Evolutionary conservation across 2,329 filamentous ascomycete genomes (phyloP), one percentile per base, ranked within the genome.

Genomic region (Aspergillus uvarum): DNA sequence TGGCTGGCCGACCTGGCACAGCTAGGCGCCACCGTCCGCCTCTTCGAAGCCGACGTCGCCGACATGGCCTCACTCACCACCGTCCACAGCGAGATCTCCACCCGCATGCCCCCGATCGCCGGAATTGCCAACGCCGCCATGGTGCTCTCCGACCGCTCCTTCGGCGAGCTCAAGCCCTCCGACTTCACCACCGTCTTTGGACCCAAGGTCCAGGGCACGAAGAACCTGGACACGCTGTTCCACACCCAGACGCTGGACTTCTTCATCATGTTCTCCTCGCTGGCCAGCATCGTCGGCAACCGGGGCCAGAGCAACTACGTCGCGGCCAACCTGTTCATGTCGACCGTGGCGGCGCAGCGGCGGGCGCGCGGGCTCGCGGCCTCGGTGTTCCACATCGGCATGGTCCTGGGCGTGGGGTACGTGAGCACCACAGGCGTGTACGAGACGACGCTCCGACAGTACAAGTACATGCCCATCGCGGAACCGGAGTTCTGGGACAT

Each of bases 121-220:
- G 75, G 75, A 29, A 72, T 77, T 2, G 67, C 65, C 10, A 72
- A 76, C 47, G 74, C 69, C 1, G 74, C 76, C 7, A 71, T 77
- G 66, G 69, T 77, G 6, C 64, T 78, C 1, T 57, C 63, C 2
- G 76, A 78, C 44, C 21, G 31, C 6, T 29, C 42, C 1, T 56
- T 65, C 49, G 5, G 8, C 11, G 6, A 62, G 4, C 55, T 57
- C 49, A 2, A 44, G 5, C 6, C 38, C 2, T 52, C 60, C 11
- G 35, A 47, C 19, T 47, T 65, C 16, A 12, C 21, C 2, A 22
- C n/a, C 2, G 57, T 51, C 7, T 19, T 62, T 5, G 24, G 11
- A 0, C 53, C 58, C 24, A 65, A 64, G n/a, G 44, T 64, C 10
- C 12, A 42, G 2, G 58, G 59, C 8, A 58, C 47, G 1, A 24